phyloP scores from a whole-genome alignment of 1,284 basidiomycete genomes.

The Melampsora americana region DNA sequence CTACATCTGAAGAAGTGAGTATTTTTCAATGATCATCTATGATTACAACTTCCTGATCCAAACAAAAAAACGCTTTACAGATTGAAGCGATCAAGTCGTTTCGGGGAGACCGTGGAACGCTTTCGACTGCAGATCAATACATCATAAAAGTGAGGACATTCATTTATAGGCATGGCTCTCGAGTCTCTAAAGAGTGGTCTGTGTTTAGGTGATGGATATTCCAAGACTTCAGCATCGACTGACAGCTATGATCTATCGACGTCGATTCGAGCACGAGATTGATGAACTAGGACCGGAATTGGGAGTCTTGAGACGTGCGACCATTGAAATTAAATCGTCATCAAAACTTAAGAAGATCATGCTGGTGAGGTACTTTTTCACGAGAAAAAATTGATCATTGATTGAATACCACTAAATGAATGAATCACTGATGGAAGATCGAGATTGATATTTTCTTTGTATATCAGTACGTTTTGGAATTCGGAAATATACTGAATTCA shows the following conservation, averaged over 20 bases:
- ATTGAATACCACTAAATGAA: neutral
- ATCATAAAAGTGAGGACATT: slow-evolving; percentile 64
- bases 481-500: slow-evolving; percentile 79
- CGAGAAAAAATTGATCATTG: neutral
- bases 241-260: slow-evolving; percentile 76
- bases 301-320: slow-evolving; percentile 70
- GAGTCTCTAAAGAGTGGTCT: neutral
- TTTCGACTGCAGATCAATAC: slow-evolving; percentile 80
- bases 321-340: slow-evolving; percentile 69
- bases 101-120: slow-evolving; percentile 58
- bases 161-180: neutral
- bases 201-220: slow-evolving; percentile 68
- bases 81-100: slow-evolving; percentile 51
- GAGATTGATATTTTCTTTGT: slow-evolving; percentile 24
- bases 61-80: slow-evolving; percentile 58
- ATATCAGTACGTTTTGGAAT: slow-evolving; percentile 64
- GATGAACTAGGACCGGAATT: slow-evolving; percentile 80
- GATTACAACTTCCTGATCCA: slow-evolving; percentile 56
- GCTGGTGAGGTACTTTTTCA: slow-evolving; percentile 58
- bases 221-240: slow-evolving; percentile 71
- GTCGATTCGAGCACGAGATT: slow-evolving; percentile 73
- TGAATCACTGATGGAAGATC: neutral
- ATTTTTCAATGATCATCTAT: neutral
- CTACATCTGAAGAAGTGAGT: slow-evolving; percentile 70
- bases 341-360: slow-evolving; percentile 67